phyloP scores from a whole-genome alignment of 495 filamentous ascomycete genomes.

The Penicillium waksmanii region DNA sequence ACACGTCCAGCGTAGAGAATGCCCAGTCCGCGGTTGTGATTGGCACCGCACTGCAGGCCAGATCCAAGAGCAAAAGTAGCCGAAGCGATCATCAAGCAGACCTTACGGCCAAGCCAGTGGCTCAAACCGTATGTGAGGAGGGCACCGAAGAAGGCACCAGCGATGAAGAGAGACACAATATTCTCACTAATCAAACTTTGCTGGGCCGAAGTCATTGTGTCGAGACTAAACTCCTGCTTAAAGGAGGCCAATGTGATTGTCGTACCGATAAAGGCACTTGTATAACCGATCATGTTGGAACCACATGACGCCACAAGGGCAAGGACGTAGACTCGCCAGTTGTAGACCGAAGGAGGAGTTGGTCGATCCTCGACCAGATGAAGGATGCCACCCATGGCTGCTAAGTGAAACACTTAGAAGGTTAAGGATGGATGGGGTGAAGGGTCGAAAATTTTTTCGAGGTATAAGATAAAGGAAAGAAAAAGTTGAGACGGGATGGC shows the following conservation, averaged over 20 bases:
- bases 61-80: conserved; percentile 66
- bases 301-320: conserved; percentile 68
- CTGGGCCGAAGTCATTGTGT: conserved; percentile 38
- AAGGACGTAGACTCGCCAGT: conserved; percentile 70
- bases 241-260: conserved; percentile 67
- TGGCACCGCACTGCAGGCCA: conserved; percentile 65
- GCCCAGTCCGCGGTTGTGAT: conserved; percentile 58
- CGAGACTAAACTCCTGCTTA: conserved; percentile 57
- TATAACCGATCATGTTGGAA: conserved; percentile 74
- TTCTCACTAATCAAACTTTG: conserved; percentile 61
- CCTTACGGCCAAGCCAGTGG: conserved; percentile 60
- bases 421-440: conserved; percentile 5
- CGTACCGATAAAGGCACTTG: conserved; percentile 71
- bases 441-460: conserved; percentile 12
- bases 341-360: conserved; percentile 70
- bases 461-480: conserved; percentile 8
- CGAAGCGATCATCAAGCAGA: conserved; percentile 56
- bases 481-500: conserved; percentile 15
- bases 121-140: conserved; percentile 60
- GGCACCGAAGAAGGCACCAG: conserved; percentile 71
- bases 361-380: conserved; percentile 65
- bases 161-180: conserved; percentile 71
- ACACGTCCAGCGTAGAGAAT: conserved; percentile 72
- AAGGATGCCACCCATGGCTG: conserved; percentile 59
- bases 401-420: conserved; percentile 28